Percentiles rank a stretch among this genome's conserved stretches.
Conservation (phyloP, 176 grass and related monocot genomes). For the Ensete glaucum region DNA sequence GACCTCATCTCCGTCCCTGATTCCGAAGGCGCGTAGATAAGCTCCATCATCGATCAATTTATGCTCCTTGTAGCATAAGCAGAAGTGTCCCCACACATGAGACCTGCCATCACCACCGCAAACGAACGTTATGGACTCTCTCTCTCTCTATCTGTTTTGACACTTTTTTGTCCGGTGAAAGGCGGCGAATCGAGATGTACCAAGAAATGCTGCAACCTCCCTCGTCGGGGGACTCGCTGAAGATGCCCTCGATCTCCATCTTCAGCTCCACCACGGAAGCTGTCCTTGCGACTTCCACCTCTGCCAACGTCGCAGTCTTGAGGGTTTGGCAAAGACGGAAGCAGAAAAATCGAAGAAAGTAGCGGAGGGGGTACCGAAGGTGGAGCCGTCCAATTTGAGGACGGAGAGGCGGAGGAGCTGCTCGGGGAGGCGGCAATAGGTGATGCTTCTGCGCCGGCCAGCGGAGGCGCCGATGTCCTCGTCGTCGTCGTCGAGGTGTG, state of each 20-base stretch:
- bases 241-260: slow-evolving; percentile 57
- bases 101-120: slow-evolving; percentile 32
- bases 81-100: slow-evolving; percentile 92
- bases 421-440: slow-evolving; percentile 54
- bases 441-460: slow-evolving; percentile 49
- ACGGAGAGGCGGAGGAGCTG: slow-evolving; percentile 54
- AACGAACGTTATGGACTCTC: slow-evolving; percentile 1
- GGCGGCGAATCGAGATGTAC: slow-evolving; percentile 23
- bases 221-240: slow-evolving; percentile 28
- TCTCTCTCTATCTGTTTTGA: too few relatives aligned
- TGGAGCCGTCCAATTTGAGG: slow-evolving; percentile 74
- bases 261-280: slow-evolving; percentile 60
- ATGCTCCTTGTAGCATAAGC: slow-evolving; percentile 65
- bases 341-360: neutral
- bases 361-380: slow-evolving; percentile 42
- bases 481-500: slow-evolving; percentile 4
- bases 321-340: neutral
- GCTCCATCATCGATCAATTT: slow-evolving; percentile 69
- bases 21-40: slow-evolving; percentile 50
- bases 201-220: slow-evolving; percentile 44
- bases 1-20: slow-evolving; percentile 88
- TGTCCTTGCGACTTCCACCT: slow-evolving; percentile 40
- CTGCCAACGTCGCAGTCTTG: slow-evolving; percentile 13
- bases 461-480: slow-evolving; percentile 19
- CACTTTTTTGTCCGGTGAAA: neutral